Conservation (phyloP, 2,329 filamentous ascomycete genomes). For the Microdochium bolleyi region DNA sequence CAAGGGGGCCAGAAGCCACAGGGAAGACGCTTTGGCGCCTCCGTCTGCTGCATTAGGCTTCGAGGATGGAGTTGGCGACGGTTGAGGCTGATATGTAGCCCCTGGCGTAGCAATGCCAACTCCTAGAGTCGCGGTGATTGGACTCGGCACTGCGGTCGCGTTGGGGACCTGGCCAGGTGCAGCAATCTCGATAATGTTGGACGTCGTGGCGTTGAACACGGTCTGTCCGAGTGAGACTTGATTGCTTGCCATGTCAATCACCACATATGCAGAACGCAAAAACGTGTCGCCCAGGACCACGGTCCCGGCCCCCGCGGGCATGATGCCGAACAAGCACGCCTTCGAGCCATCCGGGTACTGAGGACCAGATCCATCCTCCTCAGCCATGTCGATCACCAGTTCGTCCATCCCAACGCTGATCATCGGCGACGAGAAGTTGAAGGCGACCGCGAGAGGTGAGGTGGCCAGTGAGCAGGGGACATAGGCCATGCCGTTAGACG, state of each 20-base stretch:
- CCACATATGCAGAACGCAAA: conserved; percentile 65
- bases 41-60: neutral
- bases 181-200: conserved; percentile 47
- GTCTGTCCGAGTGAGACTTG: conserved; percentile 64
- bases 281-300: conserved; percentile 68
- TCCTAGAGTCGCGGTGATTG: conserved; percentile 34
- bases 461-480: conserved; percentile 48
- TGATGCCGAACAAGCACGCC: conserved; percentile 62
- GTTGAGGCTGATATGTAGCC: neutral
- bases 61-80: neutral
- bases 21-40: too few species aligned
- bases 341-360: conserved; percentile 42
- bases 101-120: neutral
- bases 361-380: conserved; percentile 11
- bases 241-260: conserved; percentile 67
- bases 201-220: conserved; percentile 46
- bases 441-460: conserved; percentile 39
- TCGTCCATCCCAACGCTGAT: conserved; percentile 52
- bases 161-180: conserved; percentile 42
- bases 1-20: neutral
- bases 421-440: conserved; percentile 43
- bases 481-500: conserved; percentile 45
- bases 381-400: conserved; percentile 46
- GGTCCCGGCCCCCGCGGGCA: conserved; percentile 45
- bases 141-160: conserved; percentile 39